phyloP scores from a whole-genome alignment of 768 basidiomycete species.

The Hygrophoropsis aurantiaca region DNA sequence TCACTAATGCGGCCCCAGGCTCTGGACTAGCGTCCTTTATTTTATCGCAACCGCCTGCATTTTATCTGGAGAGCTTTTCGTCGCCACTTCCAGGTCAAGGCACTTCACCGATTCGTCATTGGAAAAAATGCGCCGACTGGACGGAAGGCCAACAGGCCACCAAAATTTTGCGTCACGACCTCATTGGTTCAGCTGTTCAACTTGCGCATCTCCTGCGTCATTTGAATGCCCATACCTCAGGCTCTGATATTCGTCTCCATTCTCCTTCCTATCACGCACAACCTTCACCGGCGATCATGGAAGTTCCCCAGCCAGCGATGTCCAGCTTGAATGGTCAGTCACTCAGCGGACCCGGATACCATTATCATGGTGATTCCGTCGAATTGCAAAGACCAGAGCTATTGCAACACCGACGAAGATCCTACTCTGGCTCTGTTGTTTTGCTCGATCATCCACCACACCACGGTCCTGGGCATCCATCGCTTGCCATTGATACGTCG shows the following conservation, averaged over 20 bases:
- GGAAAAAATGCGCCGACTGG: slow-evolving; percentile 75
- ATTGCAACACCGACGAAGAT: slow-evolving; percentile 24
- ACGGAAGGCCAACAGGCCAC: slow-evolving; percentile 73
- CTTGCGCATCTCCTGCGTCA: slow-evolving; percentile 55
- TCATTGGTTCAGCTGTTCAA: slow-evolving; percentile 64
- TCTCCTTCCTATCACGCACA: slow-evolving; percentile 36
- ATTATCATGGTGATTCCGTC: slow-evolving; percentile 22
- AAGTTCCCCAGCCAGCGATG: slow-evolving; percentile 41
- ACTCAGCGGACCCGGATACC: slow-evolving; percentile 25
- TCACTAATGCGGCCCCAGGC: slow-evolving; percentile 53
- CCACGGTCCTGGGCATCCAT: slow-evolving; percentile 11
- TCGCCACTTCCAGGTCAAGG: slow-evolving; percentile 29
- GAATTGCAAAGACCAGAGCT: slow-evolving; percentile 17
- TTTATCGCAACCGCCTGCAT: slow-evolving; percentile 66
- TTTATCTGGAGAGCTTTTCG: slow-evolving; percentile 58
- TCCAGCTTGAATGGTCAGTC: slow-evolving; percentile 25
- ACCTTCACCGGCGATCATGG: slow-evolving; percentile 31
- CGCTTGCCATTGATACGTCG: slow-evolving; percentile 9
- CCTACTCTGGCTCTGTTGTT: slow-evolving; percentile 26
- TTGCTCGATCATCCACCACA: slow-evolving; percentile 9
- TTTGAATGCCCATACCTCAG: slow-evolving; percentile 33
- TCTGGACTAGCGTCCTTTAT: slow-evolving; percentile 60
- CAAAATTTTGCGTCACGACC: slow-evolving; percentile 58
- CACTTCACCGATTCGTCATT: slow-evolving; percentile 37
- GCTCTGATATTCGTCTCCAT: slow-evolving; percentile 35